Evolutionary conservation across 2,329 filamentous ascomycete genomes (phyloP), one percentile per base, ranked within the genome.

Genomic region (Pseudohalonectria lignicola): DNA sequence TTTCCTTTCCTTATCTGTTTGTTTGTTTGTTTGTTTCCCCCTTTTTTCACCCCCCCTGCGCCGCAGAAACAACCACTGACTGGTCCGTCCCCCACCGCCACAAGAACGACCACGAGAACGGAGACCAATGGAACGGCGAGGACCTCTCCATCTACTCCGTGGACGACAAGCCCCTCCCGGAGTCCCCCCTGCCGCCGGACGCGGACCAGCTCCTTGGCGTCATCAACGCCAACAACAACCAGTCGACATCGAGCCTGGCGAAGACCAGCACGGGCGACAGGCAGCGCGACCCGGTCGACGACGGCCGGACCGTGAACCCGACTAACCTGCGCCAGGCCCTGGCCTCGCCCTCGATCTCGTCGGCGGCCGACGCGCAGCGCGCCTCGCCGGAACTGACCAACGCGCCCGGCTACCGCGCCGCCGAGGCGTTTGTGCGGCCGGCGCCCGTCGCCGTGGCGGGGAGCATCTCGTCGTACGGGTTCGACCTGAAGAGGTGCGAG

Each of bases 61-160:
- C 25, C 9, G n/a, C 9, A 28, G 9, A n/a, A 9, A n/a, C 25
- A 9, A 9, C 25, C 25, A 13, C 29, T 31, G 29, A 31, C 29
- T n/a, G 13, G 12, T 31, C 29, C 12, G 17, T n/a, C n/a, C n/a
- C n/a, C n/a, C n/a, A n/a, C n/a, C n/a, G n/a, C n/a, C n/a, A n/a
- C 23, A 47, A 84, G 71, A 98, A 96, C 54, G 81, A 82, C 44
- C 92, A 98, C 54, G 69, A 81, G 52, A 81, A 85, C 62, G 92
- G 92, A 39, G 92, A 98, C 51, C 78, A 86, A 47, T 98, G 92
- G 92, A 98, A 98, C 48, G 92, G 92, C 34, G 92, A 98, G 58
- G 92, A 98, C 55, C 62, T 98, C 25, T 95, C 88, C 5, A 92
- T 98, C 39, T 82, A 79, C 54, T 95, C 86, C 0, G 49, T 76